Evolutionary conservation across 768 basidiomycete species (phyloP), one percentile per base, ranked within the genome.

Genomic region (Basidioascus undulatus): DNA sequence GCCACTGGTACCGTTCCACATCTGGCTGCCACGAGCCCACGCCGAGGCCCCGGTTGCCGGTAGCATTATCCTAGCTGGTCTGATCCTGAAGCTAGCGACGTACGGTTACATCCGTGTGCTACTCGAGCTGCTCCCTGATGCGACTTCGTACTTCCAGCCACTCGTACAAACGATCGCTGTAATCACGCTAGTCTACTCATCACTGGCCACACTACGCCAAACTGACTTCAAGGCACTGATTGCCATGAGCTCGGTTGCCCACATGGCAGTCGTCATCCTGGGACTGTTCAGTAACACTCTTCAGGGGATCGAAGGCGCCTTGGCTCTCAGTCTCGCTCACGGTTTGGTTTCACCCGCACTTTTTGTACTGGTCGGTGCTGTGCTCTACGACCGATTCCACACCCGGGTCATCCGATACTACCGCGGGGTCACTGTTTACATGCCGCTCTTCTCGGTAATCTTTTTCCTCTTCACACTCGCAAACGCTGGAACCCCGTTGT

Each of bases 71-170:
- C 42, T 50, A 35, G 49, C 51, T 35, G 51, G 47, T 28, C 30
- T 50, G 40, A 47, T 49, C 21, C 43, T 52, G 32, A 52, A 52
- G 45, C 37, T 50, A 45, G 49, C 47, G 34, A 52, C 49, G 38
- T 52, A 48, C 36, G 51, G 51, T 27, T 52, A 43, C 39, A 35
- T 52, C 45, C 44, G 49, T 44, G 40, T 49, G 40, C 41, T 51
- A 42, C 47, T 49, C 32, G 40, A 47, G 27, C 28, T 51, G 24
- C 42, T 51, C 44, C 50, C 48, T 27, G 50, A 49, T 43, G 50
- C 50, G 28, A 49, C 50, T 43, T 44, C 46, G 41, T 51, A 45
- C 42, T 51, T 48, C 37, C 46, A 42, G 38, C 49, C 49, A 41
- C 32, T 51, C 42, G 47, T 48, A 39, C 49, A 51, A 42, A 48